Evolutionary conservation across 2,329 filamentous ascomycete genomes (phyloP), one percentile per base, ranked within the genome.

Genomic region (Pyrenophora teres): DNA sequence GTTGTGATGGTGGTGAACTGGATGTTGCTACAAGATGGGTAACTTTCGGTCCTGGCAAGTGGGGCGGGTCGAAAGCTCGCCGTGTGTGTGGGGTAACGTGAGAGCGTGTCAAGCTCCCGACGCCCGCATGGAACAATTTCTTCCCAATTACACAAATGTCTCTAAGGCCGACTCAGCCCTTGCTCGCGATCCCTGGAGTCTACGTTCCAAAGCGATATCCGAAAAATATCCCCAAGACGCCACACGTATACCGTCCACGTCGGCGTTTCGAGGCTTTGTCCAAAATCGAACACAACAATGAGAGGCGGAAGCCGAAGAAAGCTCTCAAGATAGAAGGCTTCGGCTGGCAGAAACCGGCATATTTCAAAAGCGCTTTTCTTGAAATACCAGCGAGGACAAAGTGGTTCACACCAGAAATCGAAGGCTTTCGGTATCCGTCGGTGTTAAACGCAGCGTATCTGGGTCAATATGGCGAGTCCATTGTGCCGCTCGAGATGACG

Each of bases 401-500:
- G 48, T 74, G 72, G 71, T 73, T 74, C 37, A 49, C 8, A 6
- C 12, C 31, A 25, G 27, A 8, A 45, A 23, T 27, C 33, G 7
- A 37, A 18, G 21, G 33, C 16, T 38, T 18, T 12, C 18, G 46
- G 25, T 53, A 50, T 15, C 50, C 45, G n/a, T 43, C 59, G 32
- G 49, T 59, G 23, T 57, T 70, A n/a, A 62, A 70, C 12, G n/a
- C 31, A 2, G 43, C 46, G 1, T 70, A 71, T 44, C 48, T 74
- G 4, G 51, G 56, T 7, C 72, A 75, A 44, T 81, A 78, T 60
- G 76, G 72, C 32, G 70, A 78, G 21, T 76, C 78, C 1, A 69
- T 80, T 3, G 80, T 88, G 2, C 83, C 85, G 1, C 75, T 88
- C 5, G 86, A 89, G 64, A 74, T 86, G 38, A 83, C 79, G 19